phyloP scores from a whole-genome alignment of 2,329 filamentous ascomycete genomes.

The Apiospora sp. region DNA sequence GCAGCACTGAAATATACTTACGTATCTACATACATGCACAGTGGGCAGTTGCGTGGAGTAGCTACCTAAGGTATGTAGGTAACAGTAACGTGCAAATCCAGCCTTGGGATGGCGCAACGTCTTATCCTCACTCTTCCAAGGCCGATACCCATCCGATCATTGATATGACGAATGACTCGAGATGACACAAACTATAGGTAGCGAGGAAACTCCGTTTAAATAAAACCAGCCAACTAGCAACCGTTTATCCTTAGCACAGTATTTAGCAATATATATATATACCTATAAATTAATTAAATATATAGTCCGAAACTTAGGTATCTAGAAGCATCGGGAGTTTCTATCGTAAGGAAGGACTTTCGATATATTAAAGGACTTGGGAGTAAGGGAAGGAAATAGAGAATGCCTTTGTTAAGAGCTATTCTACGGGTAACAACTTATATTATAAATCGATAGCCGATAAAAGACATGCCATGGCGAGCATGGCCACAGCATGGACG shows the following conservation, averaged over 20 bases:
- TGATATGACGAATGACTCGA: conserved; percentile 14
- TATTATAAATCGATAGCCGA: conserved; percentile 9
- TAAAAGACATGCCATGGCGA: conserved; percentile 4
- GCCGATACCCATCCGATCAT: neutral
- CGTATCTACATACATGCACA: neutral
- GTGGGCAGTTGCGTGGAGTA: neutral
- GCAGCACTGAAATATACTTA: neutral
- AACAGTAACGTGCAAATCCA: conserved; percentile 2
- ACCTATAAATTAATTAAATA: neutral
- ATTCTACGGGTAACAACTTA: neutral
- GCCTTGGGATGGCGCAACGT: conserved; percentile 3
- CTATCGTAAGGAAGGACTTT: neutral
- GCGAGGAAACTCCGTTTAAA: neutral
- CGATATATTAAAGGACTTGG: neutral
- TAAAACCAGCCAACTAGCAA: neutral
- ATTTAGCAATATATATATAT: neutral
- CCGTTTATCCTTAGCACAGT: no score
- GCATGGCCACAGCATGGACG: neutral
- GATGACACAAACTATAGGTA: neutral
- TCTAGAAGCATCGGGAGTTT: neutral
- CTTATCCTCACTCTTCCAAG: neutral
- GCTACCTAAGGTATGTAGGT: neutral
- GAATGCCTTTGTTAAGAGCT: neutral
- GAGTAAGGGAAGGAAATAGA: neutral
- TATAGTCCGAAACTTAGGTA: neutral